phyloP scores from a whole-genome alignment of 78 protist species.

The Trichosphaerium sp. region DNA sequence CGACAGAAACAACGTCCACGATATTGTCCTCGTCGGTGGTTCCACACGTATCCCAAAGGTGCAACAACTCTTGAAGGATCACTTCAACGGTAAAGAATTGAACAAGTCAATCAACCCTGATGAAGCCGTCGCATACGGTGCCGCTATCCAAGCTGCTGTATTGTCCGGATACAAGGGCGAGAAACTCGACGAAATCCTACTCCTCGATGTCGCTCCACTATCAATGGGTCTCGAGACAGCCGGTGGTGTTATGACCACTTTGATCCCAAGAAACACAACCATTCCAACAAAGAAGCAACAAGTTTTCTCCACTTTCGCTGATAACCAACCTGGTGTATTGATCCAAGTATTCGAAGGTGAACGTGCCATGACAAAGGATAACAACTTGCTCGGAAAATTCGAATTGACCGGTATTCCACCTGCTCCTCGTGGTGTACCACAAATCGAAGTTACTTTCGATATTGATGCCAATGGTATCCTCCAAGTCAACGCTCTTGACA shows the following conservation, averaged over 20 bases:
- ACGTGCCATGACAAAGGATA: conserved; percentile 80
- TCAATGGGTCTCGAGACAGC: conserved; percentile 96
- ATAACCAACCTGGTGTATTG: conserved; percentile 83
- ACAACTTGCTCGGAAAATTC: conserved; percentile 91
- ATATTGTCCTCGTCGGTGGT: conserved; percentile 97
- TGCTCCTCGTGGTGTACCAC: conserved; percentile 95
- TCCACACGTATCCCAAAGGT: conserved; percentile 96
- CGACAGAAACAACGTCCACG: conserved; percentile 63
- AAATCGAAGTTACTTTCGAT: conserved; percentile 94
- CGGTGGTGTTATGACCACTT: conserved; percentile 97
- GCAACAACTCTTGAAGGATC: conserved; percentile 89
- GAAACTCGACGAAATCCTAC: conserved; percentile 55
- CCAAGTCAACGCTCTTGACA: conserved; percentile 89
- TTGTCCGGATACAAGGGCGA: conserved; percentile 54
- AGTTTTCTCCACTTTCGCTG: conserved; percentile 91
- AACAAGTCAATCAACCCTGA: conserved; percentile 90
- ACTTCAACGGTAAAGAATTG: conserved; percentile 92
- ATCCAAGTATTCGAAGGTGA: conserved; percentile 93
- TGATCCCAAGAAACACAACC: conserved; percentile 95
- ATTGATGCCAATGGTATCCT: conserved; percentile 91
- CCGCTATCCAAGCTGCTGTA: conserved; percentile 98
- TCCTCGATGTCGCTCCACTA: conserved; percentile 87
- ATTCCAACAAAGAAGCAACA: conserved; percentile 93
- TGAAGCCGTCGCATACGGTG: conserved; percentile 99
- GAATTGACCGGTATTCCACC: conserved; percentile 95